A percentile compares a stretch with the other conserved stretches of the same genome.
Evolutionary conservation across 2,329 filamentous ascomycete species (phyloP).

Genomic region (Aspergillus ibericus): DNA sequence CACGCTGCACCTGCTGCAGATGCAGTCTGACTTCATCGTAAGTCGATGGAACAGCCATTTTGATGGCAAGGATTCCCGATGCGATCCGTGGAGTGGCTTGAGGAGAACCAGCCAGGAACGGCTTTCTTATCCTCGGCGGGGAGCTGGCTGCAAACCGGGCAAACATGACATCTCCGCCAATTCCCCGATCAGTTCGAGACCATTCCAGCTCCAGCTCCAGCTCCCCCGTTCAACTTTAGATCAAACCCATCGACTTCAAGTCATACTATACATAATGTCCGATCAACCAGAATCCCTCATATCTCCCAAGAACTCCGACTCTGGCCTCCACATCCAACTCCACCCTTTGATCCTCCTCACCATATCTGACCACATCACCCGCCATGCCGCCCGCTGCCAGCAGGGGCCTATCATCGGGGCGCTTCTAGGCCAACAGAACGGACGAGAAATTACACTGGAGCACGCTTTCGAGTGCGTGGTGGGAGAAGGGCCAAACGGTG

Average conservation of each 20-base stretch:
- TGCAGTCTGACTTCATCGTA: conserved; percentile 42
- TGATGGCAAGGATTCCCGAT: conserved; percentile 2
- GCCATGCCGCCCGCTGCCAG: conserved; percentile 77
- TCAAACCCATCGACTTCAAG: not conserved
- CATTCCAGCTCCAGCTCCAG: too few species aligned
- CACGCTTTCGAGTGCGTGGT: conserved; percentile 84
- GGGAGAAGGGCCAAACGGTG: conserved; percentile 51
- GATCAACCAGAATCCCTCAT: conserved; percentile 58
- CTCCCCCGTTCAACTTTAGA: not conserved
- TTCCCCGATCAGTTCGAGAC: not conserved
- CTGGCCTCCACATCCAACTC: conserved; percentile 74
- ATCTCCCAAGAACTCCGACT: conserved; percentile 69
- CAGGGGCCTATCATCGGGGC: conserved; percentile 78
- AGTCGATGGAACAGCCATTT: conserved; percentile 38
- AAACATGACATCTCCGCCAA: conserved; percentile 30
- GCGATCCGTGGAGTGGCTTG: not conserved
- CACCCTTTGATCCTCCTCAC: conserved; percentile 94
- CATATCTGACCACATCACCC: conserved; percentile 94
- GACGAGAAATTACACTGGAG: conserved; percentile 85
- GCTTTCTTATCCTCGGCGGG: conserved; percentile 20
- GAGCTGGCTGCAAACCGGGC: conserved; percentile 31
- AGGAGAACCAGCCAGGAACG: not conserved
- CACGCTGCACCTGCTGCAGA: conserved; percentile 45
- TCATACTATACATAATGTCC: conserved; percentile 47
- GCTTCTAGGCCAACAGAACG: conserved; percentile 88